Conservation (phyloP, 2,329 filamentous ascomycete species). For the Trichoderma aggressivum region DNA sequence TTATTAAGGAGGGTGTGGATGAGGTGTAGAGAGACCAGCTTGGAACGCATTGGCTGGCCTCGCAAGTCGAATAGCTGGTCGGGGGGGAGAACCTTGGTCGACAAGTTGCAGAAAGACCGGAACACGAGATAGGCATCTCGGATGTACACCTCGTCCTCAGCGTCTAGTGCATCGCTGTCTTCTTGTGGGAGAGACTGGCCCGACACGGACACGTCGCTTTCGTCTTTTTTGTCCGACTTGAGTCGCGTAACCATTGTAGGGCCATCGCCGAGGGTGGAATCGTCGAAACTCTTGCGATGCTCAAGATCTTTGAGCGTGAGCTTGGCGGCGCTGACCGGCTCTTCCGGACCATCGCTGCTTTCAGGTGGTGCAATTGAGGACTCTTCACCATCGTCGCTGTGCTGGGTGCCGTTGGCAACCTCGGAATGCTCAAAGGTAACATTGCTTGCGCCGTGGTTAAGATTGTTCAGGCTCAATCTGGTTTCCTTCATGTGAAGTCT, state of each 20-base stretch:
- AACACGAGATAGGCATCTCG: constrained; percentile 97
- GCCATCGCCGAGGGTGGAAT: constrained; percentile 63
- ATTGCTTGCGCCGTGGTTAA: constrained; percentile 53
- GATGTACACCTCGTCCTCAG: constrained; percentile 93
- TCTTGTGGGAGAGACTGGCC: constrained; percentile 56
- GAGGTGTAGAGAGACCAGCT: constrained; percentile 89
- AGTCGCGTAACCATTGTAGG: constrained; percentile 65
- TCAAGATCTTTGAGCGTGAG: constrained; percentile 66
- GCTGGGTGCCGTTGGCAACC: constrained; percentile 34
- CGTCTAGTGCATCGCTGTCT: constrained; percentile 57
- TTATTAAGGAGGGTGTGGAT: constrained; percentile 96
- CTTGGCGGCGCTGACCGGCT: constrained; percentile 46
- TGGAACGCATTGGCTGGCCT: constrained; percentile 95
- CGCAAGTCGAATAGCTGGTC: constrained; percentile 92
- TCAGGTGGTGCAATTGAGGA: constrained; percentile 35
- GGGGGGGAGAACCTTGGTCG: constrained; percentile 82
- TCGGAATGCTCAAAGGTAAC: constrained; percentile 49
- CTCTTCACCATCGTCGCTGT: constrained; percentile 37
- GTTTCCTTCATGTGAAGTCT: constrained; percentile 84
- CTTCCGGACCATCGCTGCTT: constrained; percentile 26
- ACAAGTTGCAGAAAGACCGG: constrained; percentile 94
- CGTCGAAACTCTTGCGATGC: constrained; percentile 65
- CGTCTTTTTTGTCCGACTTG: constrained; percentile 44
- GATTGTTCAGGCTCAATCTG: constrained; percentile 55
- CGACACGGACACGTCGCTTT: constrained; percentile 44